A percentile compares a stretch with the other conserved stretches of the same genome.
Evolutionary conservation across 345 rosid genomes (phyloP).

Genomic region (Odontarrhena argentea): DNA sequence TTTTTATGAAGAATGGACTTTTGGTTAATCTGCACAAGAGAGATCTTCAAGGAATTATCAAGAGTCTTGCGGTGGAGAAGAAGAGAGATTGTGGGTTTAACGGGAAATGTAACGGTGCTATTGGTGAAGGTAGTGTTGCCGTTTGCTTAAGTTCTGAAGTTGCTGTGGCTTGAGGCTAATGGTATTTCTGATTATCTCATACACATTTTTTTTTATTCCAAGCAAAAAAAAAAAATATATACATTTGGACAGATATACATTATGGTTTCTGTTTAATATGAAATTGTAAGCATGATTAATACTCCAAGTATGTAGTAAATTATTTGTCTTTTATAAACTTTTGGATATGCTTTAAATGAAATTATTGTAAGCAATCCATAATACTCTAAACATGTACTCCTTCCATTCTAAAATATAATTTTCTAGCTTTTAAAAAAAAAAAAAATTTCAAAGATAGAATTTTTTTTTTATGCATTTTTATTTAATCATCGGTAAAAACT

Average conservation of each 20-base stretch:
- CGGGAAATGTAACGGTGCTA: constrained; percentile 35
- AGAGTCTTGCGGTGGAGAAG: constrained; percentile 35
- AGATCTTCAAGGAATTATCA: constrained; percentile 48
- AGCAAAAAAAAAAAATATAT: neutral
- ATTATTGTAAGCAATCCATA: neutral
- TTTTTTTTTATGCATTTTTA: too few relatives aligned
- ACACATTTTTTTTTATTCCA: neutral
- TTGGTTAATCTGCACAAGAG: constrained; percentile 61
- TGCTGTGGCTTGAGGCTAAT: constrained; percentile 6
- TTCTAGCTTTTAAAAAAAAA: too few relatives aligned
- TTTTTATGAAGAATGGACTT: constrained; percentile 91
- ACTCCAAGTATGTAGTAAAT: neutral
- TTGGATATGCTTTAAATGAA: neutral
- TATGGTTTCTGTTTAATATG: constrained; percentile 1
- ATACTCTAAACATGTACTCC: too few relatives aligned
- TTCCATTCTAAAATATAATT: too few relatives aligned
- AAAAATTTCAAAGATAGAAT: too few relatives aligned
- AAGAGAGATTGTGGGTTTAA: constrained; percentile 17
- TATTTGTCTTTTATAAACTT: neutral
- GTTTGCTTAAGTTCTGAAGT: neutral
- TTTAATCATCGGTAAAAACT: too few relatives aligned
- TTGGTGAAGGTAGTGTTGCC: constrained; percentile 36
- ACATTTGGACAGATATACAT: constrained; percentile 7
- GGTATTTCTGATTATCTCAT: neutral
- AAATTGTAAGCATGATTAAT: constrained; percentile 14